Base-by-base conservation (phyloP, 139 green algal genomes). In the Pedinophyceae sp. region DNA sequence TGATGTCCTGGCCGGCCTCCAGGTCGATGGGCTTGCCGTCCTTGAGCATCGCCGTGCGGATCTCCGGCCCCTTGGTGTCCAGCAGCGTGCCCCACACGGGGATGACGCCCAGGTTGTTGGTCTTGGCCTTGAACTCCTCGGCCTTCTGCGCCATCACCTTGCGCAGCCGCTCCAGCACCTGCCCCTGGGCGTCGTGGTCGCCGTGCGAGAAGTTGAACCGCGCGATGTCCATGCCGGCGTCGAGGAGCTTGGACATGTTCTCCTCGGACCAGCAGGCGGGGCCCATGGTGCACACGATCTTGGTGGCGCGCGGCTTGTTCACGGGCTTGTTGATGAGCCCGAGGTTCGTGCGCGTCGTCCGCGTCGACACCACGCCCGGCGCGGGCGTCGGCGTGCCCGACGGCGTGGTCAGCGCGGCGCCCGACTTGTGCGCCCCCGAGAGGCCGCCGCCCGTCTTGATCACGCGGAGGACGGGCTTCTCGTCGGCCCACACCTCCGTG, bases 141-240 rank as follows among this genome's bases (percentile, higher is more conserved):
- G 80, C 74, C 43, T 27, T 15, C 38, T 29, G 52, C 52, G n/a
- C 50, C n/a, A 24, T 26, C 17, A 69, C 65, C 60, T 81, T 76
- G 25, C 72, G 65, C 49, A 78, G 72, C 23, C 71, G 57, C 48
- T 81, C 48, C 25, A 83, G 38, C 18, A 83, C 74, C 43, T 27
- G 4, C 38, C 23, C 49, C 54, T 86, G 78, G 5, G 47, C 57
- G 23, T 76, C 75, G 62, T 90, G 81, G 16, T 60, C 67, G 27
- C 81, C 81, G 58, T 90, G 81, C 22, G 70, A 83, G 66, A 90
- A 90, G 70, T 90, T 90, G 65, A 90, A 84, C 20, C 48, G 25
- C 48, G 3, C 45, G 59, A 69, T 67, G 48, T 53, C 48, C 63
- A 83, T 74, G n/a, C 80, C 80, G 4, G 78, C 73, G 28, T 74